Conservation (phyloP, 2,329 filamentous ascomycete genomes). For the Madurella mycetomatis region DNA sequence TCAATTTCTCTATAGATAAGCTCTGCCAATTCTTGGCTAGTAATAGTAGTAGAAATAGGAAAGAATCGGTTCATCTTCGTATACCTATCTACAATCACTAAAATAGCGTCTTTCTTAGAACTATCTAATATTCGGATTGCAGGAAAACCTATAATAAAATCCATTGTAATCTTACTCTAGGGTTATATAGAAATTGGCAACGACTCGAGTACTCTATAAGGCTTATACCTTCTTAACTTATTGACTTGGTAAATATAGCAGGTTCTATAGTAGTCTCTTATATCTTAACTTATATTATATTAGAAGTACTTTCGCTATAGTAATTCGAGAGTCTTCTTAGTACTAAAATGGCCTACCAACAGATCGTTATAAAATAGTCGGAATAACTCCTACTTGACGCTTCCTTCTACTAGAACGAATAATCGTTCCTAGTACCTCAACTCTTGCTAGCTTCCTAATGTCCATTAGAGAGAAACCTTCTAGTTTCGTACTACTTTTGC, state of each 20-base stretch:
- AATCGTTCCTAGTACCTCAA: background rate
- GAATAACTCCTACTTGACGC: background rate
- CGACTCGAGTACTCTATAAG: background rate
- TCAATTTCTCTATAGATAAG: background rate
- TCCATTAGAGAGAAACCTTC: background rate
- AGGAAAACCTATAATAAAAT: background rate
- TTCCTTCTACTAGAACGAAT: background rate
- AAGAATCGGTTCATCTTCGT: slow-evolving; percentile 2
- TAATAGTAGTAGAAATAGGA: background rate
- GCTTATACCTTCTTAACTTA: background rate
- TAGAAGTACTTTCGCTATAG: background rate
- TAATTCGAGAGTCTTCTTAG: background rate
- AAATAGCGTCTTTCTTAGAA: background rate
- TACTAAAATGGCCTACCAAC: background rate
- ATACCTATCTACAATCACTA: background rate
- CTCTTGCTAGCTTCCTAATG: too few species aligned
- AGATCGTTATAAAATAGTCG: background rate
- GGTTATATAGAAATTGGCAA: background rate
- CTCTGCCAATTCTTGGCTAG: background rate
- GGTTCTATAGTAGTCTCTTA: background rate
- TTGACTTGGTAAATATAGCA: background rate
- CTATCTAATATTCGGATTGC: background rate
- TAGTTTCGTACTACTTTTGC: background rate
- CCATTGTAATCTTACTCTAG: background rate
- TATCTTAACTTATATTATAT: background rate